A percentile compares a stretch with the other conserved stretches of the same genome.
phyloP scores from a whole-genome alignment of 2,329 filamentous ascomycete species.

The Colletotrichum sp. region DNA sequence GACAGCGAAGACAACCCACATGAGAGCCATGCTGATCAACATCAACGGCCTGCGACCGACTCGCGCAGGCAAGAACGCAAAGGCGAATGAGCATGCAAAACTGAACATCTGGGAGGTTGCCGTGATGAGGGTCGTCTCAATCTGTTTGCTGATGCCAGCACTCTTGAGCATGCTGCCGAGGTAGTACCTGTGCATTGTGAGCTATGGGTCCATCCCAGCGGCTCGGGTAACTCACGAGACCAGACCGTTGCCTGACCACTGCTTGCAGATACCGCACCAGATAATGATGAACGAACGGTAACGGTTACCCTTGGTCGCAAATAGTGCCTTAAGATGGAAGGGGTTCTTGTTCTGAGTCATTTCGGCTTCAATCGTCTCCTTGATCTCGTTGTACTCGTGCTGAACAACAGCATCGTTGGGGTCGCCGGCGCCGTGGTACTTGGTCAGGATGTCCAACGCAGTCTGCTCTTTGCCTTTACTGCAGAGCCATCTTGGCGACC shows the following conservation, averaged over 20 bases:
- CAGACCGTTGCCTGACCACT: conserved; percentile 32
- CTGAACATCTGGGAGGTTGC: conserved; percentile 21
- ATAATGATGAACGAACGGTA: conserved; percentile 42
- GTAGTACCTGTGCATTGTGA: not conserved
- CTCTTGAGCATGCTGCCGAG: conserved; percentile 12
- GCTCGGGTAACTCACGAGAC: not conserved
- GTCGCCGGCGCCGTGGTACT: conserved; percentile 65
- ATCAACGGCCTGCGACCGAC: conserved; percentile 20
- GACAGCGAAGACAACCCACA: conserved; percentile 16
- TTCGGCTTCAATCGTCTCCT: conserved; percentile 36
- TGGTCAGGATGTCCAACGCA: conserved; percentile 58
- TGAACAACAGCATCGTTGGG: conserved; percentile 56
- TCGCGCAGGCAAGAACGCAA: conserved; percentile 15
- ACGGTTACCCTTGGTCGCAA: conserved; percentile 34
- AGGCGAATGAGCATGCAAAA: conserved; percentile 12
- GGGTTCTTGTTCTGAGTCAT: conserved; percentile 33
- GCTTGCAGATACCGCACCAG: conserved; percentile 48
- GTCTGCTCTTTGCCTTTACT: conserved; percentile 36
- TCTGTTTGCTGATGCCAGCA: conserved; percentile 14
- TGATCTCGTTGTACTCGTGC: conserved; percentile 56
- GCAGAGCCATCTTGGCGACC: conserved; percentile 17
- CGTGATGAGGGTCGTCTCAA: conserved; percentile 16
- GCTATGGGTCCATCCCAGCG: not conserved
- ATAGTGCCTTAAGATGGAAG: conserved; percentile 23
- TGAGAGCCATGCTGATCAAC: conserved; percentile 14